These are phyloP conservation scores for Protomyces arabidopsidicola DNA, from an alignment of 1,139 yeast species.

Conservation along the genomic window DNA sequence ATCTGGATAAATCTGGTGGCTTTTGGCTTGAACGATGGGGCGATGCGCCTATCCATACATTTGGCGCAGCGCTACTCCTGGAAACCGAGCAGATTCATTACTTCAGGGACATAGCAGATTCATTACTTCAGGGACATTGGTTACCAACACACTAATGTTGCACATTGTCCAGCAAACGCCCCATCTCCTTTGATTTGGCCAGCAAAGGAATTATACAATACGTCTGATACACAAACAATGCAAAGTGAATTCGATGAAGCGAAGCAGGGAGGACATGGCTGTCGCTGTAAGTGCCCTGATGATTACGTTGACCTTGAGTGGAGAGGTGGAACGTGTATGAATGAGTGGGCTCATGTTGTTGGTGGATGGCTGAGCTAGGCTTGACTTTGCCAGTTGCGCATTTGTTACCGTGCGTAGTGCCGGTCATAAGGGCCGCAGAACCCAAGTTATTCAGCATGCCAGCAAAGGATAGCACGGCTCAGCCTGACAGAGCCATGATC, in stretches of 20 bases:
- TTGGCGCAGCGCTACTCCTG: conserved; percentile 71
- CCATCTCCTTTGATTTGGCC: conserved; percentile 36
- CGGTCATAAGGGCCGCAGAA: too few species aligned
- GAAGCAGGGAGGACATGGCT: conserved; percentile 62
- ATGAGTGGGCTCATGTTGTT: conserved; percentile 48
- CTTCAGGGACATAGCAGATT: conserved; percentile 71
- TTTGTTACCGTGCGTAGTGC: too few species aligned
- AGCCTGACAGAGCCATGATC: too few species aligned
- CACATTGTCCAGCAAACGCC: conserved; percentile 78
- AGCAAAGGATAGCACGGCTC: too few species aligned
- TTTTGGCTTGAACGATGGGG: conserved; percentile 91
- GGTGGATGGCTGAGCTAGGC: conserved; percentile 36
- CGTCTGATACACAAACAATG: conserved; percentile 29
- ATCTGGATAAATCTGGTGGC: conserved; percentile 67
- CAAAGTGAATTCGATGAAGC: conserved; percentile 45
- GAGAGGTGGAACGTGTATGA: conserved; percentile 51
- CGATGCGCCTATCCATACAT: conserved; percentile 86
- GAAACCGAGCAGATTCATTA: conserved; percentile 69
- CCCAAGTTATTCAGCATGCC: too few species aligned
- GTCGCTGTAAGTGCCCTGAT: conserved; percentile 76
- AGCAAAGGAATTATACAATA: conserved; percentile 34
- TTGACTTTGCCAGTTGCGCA: too few species aligned
- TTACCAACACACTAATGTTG: conserved; percentile 68
- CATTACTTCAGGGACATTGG: conserved; percentile 88
- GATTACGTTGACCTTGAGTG: conserved; percentile 53